A percentile compares a stretch with the other conserved stretches of the same genome.
Conservation (phyloP, 169 alveolate species). For the Perkinsus olseni region DNA sequence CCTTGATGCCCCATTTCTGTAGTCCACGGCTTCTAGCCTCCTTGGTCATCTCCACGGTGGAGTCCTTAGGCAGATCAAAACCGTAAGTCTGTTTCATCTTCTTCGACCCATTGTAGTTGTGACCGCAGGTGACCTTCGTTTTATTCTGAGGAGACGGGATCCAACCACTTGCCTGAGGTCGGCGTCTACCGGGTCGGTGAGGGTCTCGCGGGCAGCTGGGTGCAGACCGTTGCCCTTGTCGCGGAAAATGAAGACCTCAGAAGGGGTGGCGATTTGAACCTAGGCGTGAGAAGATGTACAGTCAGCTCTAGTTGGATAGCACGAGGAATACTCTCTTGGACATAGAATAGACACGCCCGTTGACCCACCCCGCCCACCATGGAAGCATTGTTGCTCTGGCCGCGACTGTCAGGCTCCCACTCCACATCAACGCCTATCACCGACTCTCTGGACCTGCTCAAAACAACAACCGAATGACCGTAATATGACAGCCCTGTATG, state of each 20-base stretch:
- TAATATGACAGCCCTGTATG: too few relatives aligned
- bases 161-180: neutral
- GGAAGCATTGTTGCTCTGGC: neutral
- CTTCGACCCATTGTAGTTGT: neutral
- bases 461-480: neutral
- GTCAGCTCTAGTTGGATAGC: too few relatives aligned
- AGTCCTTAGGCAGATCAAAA: neutral
- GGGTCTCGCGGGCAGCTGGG: neutral
- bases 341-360: too few relatives aligned
- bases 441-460: neutral
- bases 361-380: neutral
- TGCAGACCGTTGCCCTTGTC: neutral
- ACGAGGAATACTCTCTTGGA: too few relatives aligned
- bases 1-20: neutral
- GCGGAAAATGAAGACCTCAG: neutral
- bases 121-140: neutral
- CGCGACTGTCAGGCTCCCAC: neutral
- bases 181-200: neutral
- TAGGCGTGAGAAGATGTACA: neutral
- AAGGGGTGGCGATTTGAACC: neutral
- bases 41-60: neutral
- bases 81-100: neutral
- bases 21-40: neutral
- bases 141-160: neutral
- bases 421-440: neutral